These are phyloP conservation scores for Thelonectria rubi DNA, from an alignment of 2,329 filamentous ascomycete genomes.

Conservation along the genomic window DNA sequence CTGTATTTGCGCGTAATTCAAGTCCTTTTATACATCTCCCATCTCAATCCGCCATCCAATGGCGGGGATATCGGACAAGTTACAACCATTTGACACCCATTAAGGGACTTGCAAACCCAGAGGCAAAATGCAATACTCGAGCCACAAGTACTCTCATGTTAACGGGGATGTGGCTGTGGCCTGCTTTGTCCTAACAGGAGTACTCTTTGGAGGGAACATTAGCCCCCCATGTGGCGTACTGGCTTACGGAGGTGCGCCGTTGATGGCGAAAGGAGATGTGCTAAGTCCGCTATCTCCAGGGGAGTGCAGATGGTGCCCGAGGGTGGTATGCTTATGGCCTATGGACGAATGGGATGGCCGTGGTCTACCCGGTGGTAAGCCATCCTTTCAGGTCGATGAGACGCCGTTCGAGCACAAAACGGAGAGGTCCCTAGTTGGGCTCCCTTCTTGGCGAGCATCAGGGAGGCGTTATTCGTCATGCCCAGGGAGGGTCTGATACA, in stretches of 20 bases:
- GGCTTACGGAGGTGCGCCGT: background rate
- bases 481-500: too few relatives aligned
- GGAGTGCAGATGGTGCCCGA: background rate
- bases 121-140: background rate
- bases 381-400: too few relatives aligned
- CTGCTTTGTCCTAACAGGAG: background rate
- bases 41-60: background rate
- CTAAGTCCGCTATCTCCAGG: background rate
- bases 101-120: background rate
- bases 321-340: background rate
- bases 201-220: background rate
- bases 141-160: background rate
- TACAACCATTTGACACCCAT: background rate
- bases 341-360: background rate
- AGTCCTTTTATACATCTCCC: background rate
- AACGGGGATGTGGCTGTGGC: background rate
- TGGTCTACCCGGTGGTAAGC: background rate
- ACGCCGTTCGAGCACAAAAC: too few relatives aligned
- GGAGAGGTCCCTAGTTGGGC: too few relatives aligned
- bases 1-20: background rate
- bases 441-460: too few relatives aligned
- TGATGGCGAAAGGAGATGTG: background rate
- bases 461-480: too few relatives aligned
- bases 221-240: background rate
- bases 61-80: background rate